Evolutionary conservation across 768 basidiomycete genomes (phyloP), one percentile per base, ranked within the genome.

Genomic region (Royoungia palumana): DNA sequence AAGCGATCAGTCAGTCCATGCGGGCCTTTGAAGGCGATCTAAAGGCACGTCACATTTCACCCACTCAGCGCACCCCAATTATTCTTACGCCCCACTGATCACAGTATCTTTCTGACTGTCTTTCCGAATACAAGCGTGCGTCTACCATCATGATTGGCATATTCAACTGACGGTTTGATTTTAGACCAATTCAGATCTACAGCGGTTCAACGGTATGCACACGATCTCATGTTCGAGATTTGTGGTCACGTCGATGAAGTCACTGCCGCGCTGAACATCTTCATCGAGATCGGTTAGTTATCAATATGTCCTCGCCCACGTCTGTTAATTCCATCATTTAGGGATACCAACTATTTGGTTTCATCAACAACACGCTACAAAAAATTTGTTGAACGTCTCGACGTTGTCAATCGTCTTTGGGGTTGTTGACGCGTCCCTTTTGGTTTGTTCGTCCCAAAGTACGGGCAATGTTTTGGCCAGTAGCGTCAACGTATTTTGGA

Each of bases 381-480:
- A 62, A 41, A 78, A 79, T 41, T 59, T 78, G 42, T 54, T 78
- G 27, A 79, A 79, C 41, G 59, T 78, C 38, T 77, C 77, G 41
- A 79, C 76, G 1, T 65, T 78, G n/a, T 78, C 77, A 17, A 79
- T 79, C 14, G 74, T 79, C 60, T 79, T 79, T 54, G 75, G 73
- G 12, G 72, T 64, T n/a, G 76, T 78, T 36, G 74, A 77, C 6
- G 78, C 77, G 16, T 72, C 74, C 10, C 73, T 76, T 1, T 55
- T 78, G 62, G 74, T 66, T 46, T 75, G 70, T 51, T 76, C 78
- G 4, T 71, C 57, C 47, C 50, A 56, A 14, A 55, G 41, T 36
- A 70, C 59, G 12, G 66, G 60, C 5, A 67, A 20, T 6, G 34
- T 62, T 2, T 54, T 77, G 6, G 62, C 71, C 28, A 61, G 67